Base-by-base conservation (phyloP, 2,329 filamentous ascomycete genomes). In the Clonostachys byssicola region DNA sequence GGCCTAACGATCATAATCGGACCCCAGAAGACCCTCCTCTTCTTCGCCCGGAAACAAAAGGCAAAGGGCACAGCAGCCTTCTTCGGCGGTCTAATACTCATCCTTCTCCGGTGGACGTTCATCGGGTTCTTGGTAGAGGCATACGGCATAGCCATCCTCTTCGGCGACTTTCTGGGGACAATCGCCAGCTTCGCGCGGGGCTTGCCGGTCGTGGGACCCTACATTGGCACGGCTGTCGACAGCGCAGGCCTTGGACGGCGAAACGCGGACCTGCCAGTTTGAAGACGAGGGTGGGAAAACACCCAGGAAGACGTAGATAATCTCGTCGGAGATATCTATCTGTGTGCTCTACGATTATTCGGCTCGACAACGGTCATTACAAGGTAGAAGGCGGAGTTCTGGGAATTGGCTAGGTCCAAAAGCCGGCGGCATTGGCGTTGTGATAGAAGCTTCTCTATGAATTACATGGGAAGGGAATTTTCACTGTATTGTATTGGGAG, bases 1-100 rank as follows among this genome's bases (percentile, higher is more conserved):
- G 94, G 94, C 66, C 83, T 99, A 23, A 95, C 92, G 33, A 87
- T 97, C 50, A 95, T 97, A 60, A 96, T 99, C 71, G 94, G 94
- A 40, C 81, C 89, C 20, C 81, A 88, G 66, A 96, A 96, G 66
- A 97, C 94, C 1, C 75, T 92, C 53, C 76, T 88, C 64, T 99
- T 99, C 83, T 99, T 99, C 75, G 89, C 91, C 45, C 87, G 94
- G 51, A 86, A 85, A 58, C 90, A 96, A 64, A 99, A 99, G 70
- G 81, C 89, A 60, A 91, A 91, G 63, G 94, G 94, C 54, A 96
- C 90, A 1, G 85, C 85, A 5, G 92, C 92, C 14, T 99, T 99
- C 72, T 85, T 88, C 58, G 73, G 75, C 5, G 94, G 94, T 13
- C 86, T 99, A 38, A 60, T 84, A 10, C 78, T 99, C 16, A 99